Evolutionary conservation across 2,329 filamentous ascomycete species (phyloP).

Genomic region (Nemania sp.): DNA sequence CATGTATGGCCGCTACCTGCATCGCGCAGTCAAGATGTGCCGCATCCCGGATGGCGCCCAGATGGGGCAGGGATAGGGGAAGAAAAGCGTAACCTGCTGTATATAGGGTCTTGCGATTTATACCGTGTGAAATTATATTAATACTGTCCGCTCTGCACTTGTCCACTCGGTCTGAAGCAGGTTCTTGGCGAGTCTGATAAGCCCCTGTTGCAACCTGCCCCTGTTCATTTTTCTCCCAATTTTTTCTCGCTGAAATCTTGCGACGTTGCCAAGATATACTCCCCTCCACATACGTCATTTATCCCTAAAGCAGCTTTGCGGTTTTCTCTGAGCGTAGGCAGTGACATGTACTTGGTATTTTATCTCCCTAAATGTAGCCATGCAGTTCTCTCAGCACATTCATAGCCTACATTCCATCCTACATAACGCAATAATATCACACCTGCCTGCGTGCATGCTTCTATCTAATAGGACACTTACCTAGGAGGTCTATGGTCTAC

Average conservation of each 20-base stretch:
- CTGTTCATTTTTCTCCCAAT: not conserved
- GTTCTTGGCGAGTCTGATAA: not conserved
- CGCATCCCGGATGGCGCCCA: not conserved
- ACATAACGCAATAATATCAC: not conserved
- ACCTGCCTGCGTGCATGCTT: not conserved
- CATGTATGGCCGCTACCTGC: slow-evolving; percentile 11
- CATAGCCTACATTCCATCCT: too few relatives aligned
- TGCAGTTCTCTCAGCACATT: too few relatives aligned
- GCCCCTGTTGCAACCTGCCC: not conserved
- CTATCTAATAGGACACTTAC: too few relatives aligned
- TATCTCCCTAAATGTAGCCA: too few relatives aligned
- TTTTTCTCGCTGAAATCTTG: not conserved
- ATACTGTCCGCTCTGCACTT: not conserved
- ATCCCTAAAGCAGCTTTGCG: slow-evolving; percentile 17
- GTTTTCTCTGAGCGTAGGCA: not conserved
- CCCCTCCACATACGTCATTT: slow-evolving; percentile 23
- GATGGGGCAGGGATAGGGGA: not conserved
- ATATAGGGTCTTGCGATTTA: too few relatives aligned
- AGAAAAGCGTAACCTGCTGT: too few relatives aligned
- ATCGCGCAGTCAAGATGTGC: slow-evolving; percentile 13
- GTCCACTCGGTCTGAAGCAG: not conserved
- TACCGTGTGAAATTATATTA: not conserved
- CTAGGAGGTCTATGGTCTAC: too few relatives aligned
- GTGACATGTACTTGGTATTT: too few relatives aligned
- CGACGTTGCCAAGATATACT: not conserved